Evolutionary conservation across 2,329 filamentous ascomycete genomes (phyloP).

Genomic region (Fusarium pseudograminearum): DNA sequence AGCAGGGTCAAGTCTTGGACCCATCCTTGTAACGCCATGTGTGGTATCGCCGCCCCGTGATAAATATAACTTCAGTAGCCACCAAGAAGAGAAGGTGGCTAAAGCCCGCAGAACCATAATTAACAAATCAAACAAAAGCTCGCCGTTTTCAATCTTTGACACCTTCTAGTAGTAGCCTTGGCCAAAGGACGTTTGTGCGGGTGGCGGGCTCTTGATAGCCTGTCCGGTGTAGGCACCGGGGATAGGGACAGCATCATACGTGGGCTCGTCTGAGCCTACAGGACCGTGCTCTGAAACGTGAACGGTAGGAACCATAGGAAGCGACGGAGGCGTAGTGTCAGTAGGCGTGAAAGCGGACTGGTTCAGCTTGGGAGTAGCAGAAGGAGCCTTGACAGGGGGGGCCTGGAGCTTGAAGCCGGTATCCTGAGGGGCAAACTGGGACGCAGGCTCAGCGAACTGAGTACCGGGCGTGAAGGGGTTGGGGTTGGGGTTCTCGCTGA

Average conservation of each 20-base stretch:
- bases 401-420: constrained; percentile 87
- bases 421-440: constrained; percentile 66
- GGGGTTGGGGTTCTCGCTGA: constrained; percentile 60
- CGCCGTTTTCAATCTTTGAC: constrained; percentile 2
- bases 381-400: constrained; percentile 82
- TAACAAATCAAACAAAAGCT: constrained; percentile 27
- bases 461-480: constrained; percentile 65
- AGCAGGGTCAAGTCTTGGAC: constrained; percentile 30
- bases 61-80: constrained; percentile 29
- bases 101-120: constrained; percentile 24
- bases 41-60: constrained; percentile 40
- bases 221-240: constrained; percentile 81
- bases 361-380: constrained; percentile 77
- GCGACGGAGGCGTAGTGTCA: constrained; percentile 52
- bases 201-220: constrained; percentile 64
- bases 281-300: constrained; percentile 73
- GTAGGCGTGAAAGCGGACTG: constrained; percentile 72
- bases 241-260: constrained; percentile 88
- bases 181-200: constrained; percentile 59
- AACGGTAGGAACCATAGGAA: constrained; percentile 53
- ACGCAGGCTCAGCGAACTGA: constrained; percentile 71
- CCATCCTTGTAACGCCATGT: constrained; percentile 33
- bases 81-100: constrained; percentile 9
- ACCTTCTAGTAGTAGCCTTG: constrained; percentile 45
- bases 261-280: constrained; percentile 81